Base-by-base conservation (phyloP, 2,329 filamentous ascomycete genomes). In the Aspergillus melleus region DNA sequence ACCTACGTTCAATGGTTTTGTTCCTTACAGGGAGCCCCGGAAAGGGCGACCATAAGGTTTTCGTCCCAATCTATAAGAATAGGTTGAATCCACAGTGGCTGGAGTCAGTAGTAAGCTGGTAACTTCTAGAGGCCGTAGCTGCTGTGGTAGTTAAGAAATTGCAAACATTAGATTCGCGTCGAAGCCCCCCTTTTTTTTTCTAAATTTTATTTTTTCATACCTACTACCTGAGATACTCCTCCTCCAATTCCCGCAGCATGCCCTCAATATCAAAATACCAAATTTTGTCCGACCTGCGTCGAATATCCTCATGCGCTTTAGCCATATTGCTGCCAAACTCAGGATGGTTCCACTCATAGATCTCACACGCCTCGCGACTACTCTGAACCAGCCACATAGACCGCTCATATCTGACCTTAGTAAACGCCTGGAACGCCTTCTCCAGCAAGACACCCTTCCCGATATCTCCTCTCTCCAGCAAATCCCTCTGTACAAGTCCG, bases 331-430 rank as follows among this genome's bases (percentile, higher is more conserved):
- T 63, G 0, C 73, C 74, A 10, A 70, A 57, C 4, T 51, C 55
- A 2, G 52, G 49, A 20, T 61, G 36, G 39, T 61, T 55, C 67
- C 67, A 69, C 54, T 66, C 61, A 32, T 62, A 69, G 6, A 63
- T 56, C 36, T 64, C 60, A n/a, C 61, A 64, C 12, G 63, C 66
- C 32, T 64, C 57, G 14, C 76, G 68, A 39, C 77, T 80, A 46
- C 74, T 75, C 36, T 69, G 59, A 8, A 83, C 76, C 0, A 83
- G 71, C 73, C 75, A 79, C 64, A 81, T 79, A 1, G 77, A 78
- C 5, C 81, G 71, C 42, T 74, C 74, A 14, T 74, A 72, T 3
- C 81, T 67, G 2, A 75, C 67, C 0, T 70, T 64, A 42, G 74
- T 75, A 60, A 79, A 83, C 2, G 71, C 69, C 29, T 62, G 44